A percentile compares a stretch with the other conserved stretches of the same genome.
Conservation (phyloP, 352 stramenopile genomes). For the Phytophthora agathidicida region DNA sequence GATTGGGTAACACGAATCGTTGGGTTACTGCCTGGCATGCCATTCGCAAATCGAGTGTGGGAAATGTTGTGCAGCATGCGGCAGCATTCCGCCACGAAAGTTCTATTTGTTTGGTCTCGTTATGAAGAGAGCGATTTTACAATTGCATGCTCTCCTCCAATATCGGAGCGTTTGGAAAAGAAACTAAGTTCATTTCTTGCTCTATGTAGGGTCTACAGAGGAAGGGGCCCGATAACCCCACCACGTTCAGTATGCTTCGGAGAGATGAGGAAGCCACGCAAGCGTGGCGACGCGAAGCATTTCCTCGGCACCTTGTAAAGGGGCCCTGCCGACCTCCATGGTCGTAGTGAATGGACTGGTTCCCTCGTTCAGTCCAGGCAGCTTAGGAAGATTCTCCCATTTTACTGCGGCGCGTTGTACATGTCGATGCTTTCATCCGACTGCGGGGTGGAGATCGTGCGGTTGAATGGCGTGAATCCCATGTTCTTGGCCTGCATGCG, state of each 20-base stretch:
- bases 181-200: conserved; percentile 41
- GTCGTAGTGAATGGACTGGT: conserved; percentile 21
- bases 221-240: conserved; percentile 10
- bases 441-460: conserved; percentile 77
- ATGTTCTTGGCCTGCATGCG: conserved; percentile 89
- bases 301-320: conserved; percentile 10
- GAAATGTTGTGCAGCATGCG: conserved; percentile 18
- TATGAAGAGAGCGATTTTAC: conserved; percentile 9
- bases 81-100: conserved; percentile 25
- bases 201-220: conserved; percentile 46
- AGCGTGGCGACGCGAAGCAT: conserved; percentile 19
- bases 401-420: conserved; percentile 88
- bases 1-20: conserved; percentile 24
- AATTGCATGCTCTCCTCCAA: conserved; percentile 8
- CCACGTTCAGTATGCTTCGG: conserved; percentile 21
- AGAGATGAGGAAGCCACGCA: conserved; percentile 17
- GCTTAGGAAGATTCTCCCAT: conserved; percentile 5
- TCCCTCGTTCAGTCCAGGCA: conserved; percentile 15
- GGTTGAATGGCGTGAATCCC: conserved; percentile 75
- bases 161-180: conserved; percentile 25
- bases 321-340: conserved; percentile 2
- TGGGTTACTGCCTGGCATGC: conserved; percentile 8
- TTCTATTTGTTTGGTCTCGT: conserved; percentile 32
- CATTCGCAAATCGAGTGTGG: conserved; percentile 11
- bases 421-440: conserved; percentile 89